These are phyloP conservation scores for Zelonia costaricensis DNA, from an alignment of 208 protist genomes.

Conservation along the genomic window DNA sequence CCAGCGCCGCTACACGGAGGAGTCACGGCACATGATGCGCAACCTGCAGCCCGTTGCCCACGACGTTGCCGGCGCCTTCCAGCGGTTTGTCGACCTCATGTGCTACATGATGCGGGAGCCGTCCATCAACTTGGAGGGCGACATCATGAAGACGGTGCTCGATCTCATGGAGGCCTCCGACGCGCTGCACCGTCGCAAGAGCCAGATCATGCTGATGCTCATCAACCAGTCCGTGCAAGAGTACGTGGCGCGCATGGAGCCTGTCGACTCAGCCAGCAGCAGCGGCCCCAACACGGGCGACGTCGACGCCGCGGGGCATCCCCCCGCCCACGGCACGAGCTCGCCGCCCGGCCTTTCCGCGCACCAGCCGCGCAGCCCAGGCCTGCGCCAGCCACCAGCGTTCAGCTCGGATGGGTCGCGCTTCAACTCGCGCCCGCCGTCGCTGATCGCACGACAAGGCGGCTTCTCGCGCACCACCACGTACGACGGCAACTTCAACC, in stretches of 20 bases:
- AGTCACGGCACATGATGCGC: constrained; percentile 59
- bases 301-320: not conserved
- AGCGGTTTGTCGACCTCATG: constrained; percentile 60
- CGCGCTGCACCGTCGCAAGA: constrained; percentile 76
- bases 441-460: not conserved
- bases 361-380: not conserved
- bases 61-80: constrained; percentile 64
- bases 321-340: not conserved
- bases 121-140: constrained; percentile 59
- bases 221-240: constrained; percentile 57
- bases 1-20: constrained; percentile 46
- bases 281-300: not conserved
- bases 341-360: too few relatives aligned
- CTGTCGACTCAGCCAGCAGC: not conserved
- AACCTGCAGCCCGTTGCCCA: constrained; percentile 66
- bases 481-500: constrained; percentile 15
- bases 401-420: not conserved
- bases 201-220: constrained; percentile 78
- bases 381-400: not conserved
- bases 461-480: constrained; percentile 16
- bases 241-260: constrained; percentile 18
- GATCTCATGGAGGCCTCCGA: constrained; percentile 63
- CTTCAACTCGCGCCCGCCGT: not conserved
- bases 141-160: constrained; percentile 71
- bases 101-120: constrained; percentile 74